These are phyloP conservation scores for Xerocomus potaroensis DNA, from an alignment of 768 basidiomycete genomes.

Conservation along the genomic window DNA sequence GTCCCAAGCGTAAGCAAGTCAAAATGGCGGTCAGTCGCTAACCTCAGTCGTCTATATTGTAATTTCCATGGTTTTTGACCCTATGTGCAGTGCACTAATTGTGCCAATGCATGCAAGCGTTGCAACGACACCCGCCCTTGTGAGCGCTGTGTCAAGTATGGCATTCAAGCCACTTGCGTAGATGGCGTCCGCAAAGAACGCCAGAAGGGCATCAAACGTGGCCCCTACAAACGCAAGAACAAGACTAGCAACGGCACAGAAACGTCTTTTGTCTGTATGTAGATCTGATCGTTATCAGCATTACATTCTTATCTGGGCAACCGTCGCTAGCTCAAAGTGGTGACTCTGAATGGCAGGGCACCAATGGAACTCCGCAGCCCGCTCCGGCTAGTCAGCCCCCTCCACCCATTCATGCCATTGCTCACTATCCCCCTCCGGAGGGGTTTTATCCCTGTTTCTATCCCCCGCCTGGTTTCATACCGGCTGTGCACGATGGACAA, in stretches of 20 bases:
- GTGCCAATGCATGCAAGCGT: slow-evolving; percentile 53
- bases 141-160: slow-evolving; percentile 61
- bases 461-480: slow-evolving; percentile 40
- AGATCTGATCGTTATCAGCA: slow-evolving; percentile 2
- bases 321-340: slow-evolving; percentile 15
- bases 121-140: slow-evolving; percentile 60
- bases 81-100: slow-evolving; percentile 46
- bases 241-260: slow-evolving; percentile 27
- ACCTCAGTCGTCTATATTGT: not conserved
- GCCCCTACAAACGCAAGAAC: slow-evolving; percentile 53
- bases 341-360: slow-evolving; percentile 33
- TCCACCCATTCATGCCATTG: slow-evolving; percentile 24
- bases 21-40: slow-evolving; percentile 50
- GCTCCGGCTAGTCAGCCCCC: slow-evolving; percentile 17
- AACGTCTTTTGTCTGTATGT: slow-evolving; percentile 20
- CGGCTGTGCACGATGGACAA: slow-evolving; percentile 36
- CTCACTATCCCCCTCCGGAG: slow-evolving; percentile 36
- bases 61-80: slow-evolving; percentile 4
- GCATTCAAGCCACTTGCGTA: slow-evolving; percentile 49
- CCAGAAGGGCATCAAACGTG: slow-evolving; percentile 56
- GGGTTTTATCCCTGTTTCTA: slow-evolving; percentile 44
- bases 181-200: slow-evolving; percentile 64
- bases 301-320: slow-evolving; percentile 12
- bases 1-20: slow-evolving; percentile 50
- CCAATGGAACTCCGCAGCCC: slow-evolving; percentile 20